Evolutionary conservation across 176 grass and related monocot genomes (phyloP), one percentile per base, ranked within the genome.

Genomic region (Avena eriantha): DNA sequence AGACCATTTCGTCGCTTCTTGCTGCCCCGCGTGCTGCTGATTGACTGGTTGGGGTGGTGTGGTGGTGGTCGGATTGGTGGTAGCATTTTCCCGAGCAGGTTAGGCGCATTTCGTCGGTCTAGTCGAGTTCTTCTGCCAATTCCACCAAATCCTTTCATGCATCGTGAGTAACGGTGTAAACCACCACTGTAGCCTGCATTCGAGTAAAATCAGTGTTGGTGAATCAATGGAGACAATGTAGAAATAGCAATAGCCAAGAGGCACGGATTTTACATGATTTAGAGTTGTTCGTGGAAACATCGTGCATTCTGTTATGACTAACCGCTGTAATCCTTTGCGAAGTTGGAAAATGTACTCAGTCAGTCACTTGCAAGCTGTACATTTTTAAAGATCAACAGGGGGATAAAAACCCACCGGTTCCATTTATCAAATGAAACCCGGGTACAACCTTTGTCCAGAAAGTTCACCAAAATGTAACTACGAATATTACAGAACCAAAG

Each of bases 51-150:
- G 31, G 31, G 23, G 73, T 77, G 31, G 11, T 24, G 43, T 24
- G 43, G 36, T 63, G 24, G 72, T 10, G 19, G n/a, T 61, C n/a
- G 47, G 58, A 39, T 15, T 50, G 63, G 82, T 11, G 3, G 16
- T 24, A 23, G 50, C 66, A 18, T 41, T 64, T 29, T 39, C n/a
- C 69, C 80, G 29, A 66, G 4, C 10, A 76, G 60, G 4, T 75
- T 87, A 47, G 7, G 23, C 4, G 73, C 46, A 84, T 84, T 73
- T 66, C 5, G 55, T 82, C 35, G 69, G 12, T 41, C 17, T n/a
- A 74, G 41, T 84, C 12, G 5, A 49, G 33, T 76, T 45, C 14
- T 29, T 2, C 0, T 65, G 36, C 10, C 24, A 56, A 29, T 69
- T 26, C 49, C 15, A 26, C 47, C 55, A 51, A 84, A 16, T 43